A percentile compares a stretch with the other conserved stretches of the same genome.
Evolutionary conservation across 768 basidiomycete species (phyloP).

Genomic region (Lanmaoa pseudosensibilis): DNA sequence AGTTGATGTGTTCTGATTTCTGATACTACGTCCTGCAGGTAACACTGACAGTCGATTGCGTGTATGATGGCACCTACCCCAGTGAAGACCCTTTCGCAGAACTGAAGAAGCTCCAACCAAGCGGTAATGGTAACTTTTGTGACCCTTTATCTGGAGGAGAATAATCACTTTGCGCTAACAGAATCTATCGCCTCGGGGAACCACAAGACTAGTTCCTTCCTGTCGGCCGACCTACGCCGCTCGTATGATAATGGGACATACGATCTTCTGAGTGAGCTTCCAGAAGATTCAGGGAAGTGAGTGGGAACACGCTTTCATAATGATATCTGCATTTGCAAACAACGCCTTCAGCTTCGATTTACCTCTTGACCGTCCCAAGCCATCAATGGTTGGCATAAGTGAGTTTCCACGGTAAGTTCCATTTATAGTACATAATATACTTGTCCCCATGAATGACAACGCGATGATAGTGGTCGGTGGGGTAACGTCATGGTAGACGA

Average conservation of each 20-base stretch:
- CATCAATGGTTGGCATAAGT: constrained; percentile 1
- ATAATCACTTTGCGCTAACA: background rate
- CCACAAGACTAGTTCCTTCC: background rate
- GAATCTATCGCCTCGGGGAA: background rate
- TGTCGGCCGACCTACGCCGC: background rate
- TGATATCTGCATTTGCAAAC: background rate
- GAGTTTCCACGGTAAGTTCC: constrained; percentile 5
- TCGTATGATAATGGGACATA: constrained; percentile 2
- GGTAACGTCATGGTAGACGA: constrained; percentile 18
- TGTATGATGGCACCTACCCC: background rate
- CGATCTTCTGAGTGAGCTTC: background rate
- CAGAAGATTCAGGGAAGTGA: background rate
- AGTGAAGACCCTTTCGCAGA: background rate
- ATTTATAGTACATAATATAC: background rate
- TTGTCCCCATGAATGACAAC: background rate
- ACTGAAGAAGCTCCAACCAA: background rate
- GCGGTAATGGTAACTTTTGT: background rate
- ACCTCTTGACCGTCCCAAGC: background rate
- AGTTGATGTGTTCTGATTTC: background rate
- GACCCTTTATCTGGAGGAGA: background rate
- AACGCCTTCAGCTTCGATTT: background rate
- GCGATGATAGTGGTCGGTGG: constrained; percentile 14
- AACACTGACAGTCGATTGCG: background rate
- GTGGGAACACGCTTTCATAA: background rate
- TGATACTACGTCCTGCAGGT: background rate